Conservation (phyloP, 441 rosid species). For the Metrosideros polymorpha region DNA sequence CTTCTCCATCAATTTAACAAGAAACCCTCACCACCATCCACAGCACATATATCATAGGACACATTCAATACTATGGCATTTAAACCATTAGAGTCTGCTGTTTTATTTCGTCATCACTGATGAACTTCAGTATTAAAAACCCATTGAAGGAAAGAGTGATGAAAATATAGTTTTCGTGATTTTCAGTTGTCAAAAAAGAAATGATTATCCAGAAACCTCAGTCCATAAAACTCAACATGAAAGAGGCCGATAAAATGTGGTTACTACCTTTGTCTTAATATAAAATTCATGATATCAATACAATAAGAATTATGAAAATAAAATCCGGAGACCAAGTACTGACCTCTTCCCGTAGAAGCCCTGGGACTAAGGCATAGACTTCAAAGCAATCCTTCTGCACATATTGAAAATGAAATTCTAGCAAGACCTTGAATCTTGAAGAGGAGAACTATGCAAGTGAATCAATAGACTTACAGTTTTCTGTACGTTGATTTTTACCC, state of each 20-base stretch:
- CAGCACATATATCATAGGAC: neutral
- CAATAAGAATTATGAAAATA: neutral
- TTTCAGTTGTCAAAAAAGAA: neutral
- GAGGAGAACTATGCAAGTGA: neutral
- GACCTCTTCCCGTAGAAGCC: constrained; percentile 1
- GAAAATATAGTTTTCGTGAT: neutral
- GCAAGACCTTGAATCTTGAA: neutral
- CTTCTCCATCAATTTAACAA: neutral
- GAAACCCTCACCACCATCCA: neutral
- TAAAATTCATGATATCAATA: neutral
- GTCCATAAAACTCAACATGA: neutral
- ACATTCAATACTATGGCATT: neutral
- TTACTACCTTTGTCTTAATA: neutral
- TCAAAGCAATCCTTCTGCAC: constrained; percentile 4
- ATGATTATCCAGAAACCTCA: neutral
- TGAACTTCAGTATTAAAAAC: neutral
- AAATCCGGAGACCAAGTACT: neutral
- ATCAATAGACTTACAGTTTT: neutral
- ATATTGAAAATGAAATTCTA: neutral
- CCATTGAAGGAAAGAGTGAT: neutral
- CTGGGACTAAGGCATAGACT: constrained; percentile 1
- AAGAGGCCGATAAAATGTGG: neutral
- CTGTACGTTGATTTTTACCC: constrained; percentile 3
- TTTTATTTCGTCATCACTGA: neutral
- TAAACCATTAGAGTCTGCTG: neutral